Evolutionary conservation across 257 asterid species (phyloP).

Genomic region (Przewalskia tangutica): DNA sequence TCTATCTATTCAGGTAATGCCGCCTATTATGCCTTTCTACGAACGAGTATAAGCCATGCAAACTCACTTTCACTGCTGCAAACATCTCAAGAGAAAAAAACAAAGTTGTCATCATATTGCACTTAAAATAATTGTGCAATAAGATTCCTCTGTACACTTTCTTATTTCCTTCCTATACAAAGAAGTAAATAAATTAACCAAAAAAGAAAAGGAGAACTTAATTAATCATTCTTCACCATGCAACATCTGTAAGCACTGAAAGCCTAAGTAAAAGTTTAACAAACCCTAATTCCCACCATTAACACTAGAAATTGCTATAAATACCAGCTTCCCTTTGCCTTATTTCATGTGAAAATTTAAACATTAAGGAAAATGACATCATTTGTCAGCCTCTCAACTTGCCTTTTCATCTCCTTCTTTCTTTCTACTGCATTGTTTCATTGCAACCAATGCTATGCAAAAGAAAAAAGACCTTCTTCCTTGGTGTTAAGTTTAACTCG

Average conservation of each 20-base stretch:
- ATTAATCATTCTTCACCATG: conserved; percentile 15
- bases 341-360: neutral
- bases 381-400: conserved; percentile 4
- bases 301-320: conserved; percentile 10
- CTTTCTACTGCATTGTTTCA: conserved; percentile 9
- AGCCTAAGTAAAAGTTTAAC: neutral
- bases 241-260: conserved; percentile 18
- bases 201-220: neutral
- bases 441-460: conserved; percentile 27
- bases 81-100: neutral
- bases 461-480: conserved; percentile 4
- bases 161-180: neutral
- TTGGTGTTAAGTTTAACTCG: conserved; percentile 42
- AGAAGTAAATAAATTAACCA: neutral
- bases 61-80: conserved; percentile 4
- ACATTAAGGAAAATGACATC: neutral
- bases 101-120: neutral
- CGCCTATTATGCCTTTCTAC: conserved; percentile 15
- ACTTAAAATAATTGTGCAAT: neutral
- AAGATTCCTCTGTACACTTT: neutral
- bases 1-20: conserved; percentile 15
- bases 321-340: conserved; percentile 10
- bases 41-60: conserved; percentile 15
- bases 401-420: conserved; percentile 6
- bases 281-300: conserved; percentile 17